Base-by-base conservation (phyloP, 1,284 basidiomycete species). In the Fistulinella staudtii region DNA sequence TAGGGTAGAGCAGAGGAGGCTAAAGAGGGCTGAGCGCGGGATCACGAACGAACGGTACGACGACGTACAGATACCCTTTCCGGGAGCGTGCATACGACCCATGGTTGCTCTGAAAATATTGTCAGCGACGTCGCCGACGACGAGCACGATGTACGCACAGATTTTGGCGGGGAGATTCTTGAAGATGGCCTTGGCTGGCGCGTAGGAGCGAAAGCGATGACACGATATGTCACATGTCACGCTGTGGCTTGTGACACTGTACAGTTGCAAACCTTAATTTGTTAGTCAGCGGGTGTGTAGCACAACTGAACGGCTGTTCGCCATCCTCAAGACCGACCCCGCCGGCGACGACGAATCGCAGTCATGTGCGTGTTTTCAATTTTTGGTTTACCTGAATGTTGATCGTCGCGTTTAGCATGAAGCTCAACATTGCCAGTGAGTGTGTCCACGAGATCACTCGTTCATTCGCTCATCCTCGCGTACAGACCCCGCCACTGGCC, bases 1-100 rank as follows among this genome's bases (percentile, higher is more conserved):
- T 97, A 98, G 54, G 95, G 95, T 65, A 98, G 89, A 59, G 95
- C 94, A 66, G 94, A 97, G 74, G 90, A 92, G 75, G 90, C 85
- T 88, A 54, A n/a, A 8, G 6, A n/a, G 10, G 3, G n/a, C 30
- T 51, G n/a, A 47, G 27, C 9, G 37, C 18, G 9, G 25, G 15
- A 41, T 20, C 28, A 23, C 17, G 23, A 17, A 8, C 5, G 9
- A 21, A 14, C 9, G 31, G 47, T 8, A 10, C 4, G 17, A 46
- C 46, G 13, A 80, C 83, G 60, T 71, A 89, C 86, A 90, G 78
- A 95, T 94, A 80, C 92, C 93, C 89, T 97, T 95, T 76, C 91
- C 90, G 72, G 90, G 90, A 82, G 90, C 90, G 81, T 95, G 92
- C 89, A 94, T 92, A 68, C 90, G 88, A 89, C 87, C 86, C 85